Percentiles rank a stretch among this genome's conserved stretches.
Conservation (phyloP, 2,329 filamentous ascomycete genomes). For the Paecilomyces niveus region DNA sequence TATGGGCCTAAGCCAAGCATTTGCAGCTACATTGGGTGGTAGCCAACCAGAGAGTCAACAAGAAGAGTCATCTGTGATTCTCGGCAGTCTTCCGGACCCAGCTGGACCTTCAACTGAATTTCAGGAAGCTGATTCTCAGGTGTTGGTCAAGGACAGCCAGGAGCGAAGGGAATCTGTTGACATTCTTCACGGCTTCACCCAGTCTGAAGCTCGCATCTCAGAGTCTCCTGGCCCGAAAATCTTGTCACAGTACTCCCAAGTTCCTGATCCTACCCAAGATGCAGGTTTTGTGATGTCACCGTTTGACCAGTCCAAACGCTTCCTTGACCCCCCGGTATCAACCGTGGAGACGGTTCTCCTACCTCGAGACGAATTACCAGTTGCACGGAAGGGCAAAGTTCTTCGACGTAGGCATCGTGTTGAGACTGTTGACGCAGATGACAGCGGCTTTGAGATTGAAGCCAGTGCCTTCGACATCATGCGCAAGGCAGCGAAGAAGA, state of each 20-base stretch:
- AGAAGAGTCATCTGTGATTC: conserved; percentile 43
- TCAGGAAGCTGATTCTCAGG: conserved; percentile 56
- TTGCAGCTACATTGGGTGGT: conserved; percentile 79
- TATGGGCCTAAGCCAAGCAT: conserved; percentile 79
- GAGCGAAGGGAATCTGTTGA: conserved; percentile 34
- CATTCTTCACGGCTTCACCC: conserved; percentile 36
- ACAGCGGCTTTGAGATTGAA: conserved; percentile 29
- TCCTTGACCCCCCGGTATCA: conserved; percentile 57
- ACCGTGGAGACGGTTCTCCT: conserved; percentile 64
- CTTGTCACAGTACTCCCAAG: conserved; percentile 59
- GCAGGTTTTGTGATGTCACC: conserved; percentile 66
- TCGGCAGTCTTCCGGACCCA: conserved; percentile 46
- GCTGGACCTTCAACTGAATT: conserved; percentile 52
- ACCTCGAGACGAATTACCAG: conserved; percentile 53
- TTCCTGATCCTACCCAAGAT: conserved; percentile 75
- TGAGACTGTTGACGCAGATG: conserved; percentile 36
- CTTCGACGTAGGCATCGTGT: conserved; percentile 42
- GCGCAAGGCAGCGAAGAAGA: conserved; percentile 56
- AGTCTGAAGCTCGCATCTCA: conserved; percentile 24
- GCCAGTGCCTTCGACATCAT: conserved; percentile 62
- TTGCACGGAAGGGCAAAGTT: conserved; percentile 52
- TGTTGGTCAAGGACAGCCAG: conserved; percentile 54
- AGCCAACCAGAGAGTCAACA: conserved; percentile 39
- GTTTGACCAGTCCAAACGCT: conserved; percentile 59
- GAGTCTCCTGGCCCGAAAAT: conserved; percentile 29